A percentile compares a stretch with the other conserved stretches of the same genome.
These are phyloP conservation scores for Dothistroma septosporum DNA, from an alignment of 2,329 filamentous ascomycete genomes.

Conservation along the genomic window DNA sequence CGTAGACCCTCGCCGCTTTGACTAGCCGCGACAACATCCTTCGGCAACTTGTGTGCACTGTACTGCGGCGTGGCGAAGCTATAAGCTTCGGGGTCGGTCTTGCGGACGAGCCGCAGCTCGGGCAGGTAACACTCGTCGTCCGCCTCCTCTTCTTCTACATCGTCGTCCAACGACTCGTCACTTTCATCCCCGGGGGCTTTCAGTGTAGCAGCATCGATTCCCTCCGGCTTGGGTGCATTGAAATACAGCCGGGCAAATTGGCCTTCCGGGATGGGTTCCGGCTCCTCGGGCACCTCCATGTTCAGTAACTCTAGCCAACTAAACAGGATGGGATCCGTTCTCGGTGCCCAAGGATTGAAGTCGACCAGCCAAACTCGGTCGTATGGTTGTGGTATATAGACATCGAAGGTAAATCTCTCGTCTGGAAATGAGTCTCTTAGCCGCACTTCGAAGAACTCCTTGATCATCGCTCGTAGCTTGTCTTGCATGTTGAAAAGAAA, in stretches of 20 bases:
- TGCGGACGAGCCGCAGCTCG: slow-evolving; percentile 76
- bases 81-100: slow-evolving; percentile 83
- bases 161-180: slow-evolving; percentile 33
- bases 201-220: slow-evolving; percentile 3
- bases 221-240: slow-evolving; percentile 6
- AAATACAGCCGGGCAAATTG: slow-evolving; percentile 27
- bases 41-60: slow-evolving; percentile 91
- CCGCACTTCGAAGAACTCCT: slow-evolving; percentile 70
- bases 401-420: slow-evolving; percentile 79
- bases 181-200: slow-evolving; percentile 10
- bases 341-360: slow-evolving; percentile 88
- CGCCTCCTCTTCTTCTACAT: slow-evolving; percentile 49
- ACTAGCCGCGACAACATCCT: slow-evolving; percentile 75
- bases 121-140: slow-evolving; percentile 59
- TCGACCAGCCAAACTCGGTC: slow-evolving; percentile 81
- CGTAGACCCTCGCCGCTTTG: slow-evolving; percentile 63
- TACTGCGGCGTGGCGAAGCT: slow-evolving; percentile 82
- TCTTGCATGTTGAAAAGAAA: slow-evolving; percentile 69
- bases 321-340: slow-evolving; percentile 86
- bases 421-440: slow-evolving; percentile 78
- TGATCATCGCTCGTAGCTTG: slow-evolving; percentile 64
- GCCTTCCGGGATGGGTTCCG: slow-evolving; percentile 9
- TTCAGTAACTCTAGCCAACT: slow-evolving; percentile 82
- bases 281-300: slow-evolving; percentile 54
- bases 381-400: slow-evolving; percentile 77